phyloP scores from a whole-genome alignment of 2,329 filamentous ascomycete genomes.

The Phyllosticta paracitricarpa region DNA sequence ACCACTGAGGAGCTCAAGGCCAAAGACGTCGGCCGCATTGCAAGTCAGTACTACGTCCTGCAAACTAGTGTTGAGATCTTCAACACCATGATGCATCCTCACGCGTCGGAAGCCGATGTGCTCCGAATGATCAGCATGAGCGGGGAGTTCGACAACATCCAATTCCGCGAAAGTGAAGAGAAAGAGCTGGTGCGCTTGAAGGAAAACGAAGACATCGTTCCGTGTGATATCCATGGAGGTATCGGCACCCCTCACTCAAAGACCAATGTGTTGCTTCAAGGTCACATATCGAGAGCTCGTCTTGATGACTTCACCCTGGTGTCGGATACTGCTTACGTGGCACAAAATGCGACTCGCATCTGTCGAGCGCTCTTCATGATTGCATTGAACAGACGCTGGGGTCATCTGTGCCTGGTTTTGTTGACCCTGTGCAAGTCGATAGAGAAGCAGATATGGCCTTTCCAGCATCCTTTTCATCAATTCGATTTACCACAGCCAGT shows the following conservation, averaged over 20 bases:
- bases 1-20: conserved; percentile 82
- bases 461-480: conserved; percentile 87
- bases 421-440: conserved; percentile 93
- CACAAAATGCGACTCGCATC: conserved; percentile 90
- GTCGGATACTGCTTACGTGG: conserved; percentile 89
- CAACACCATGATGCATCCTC: conserved; percentile 84
- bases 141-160: conserved; percentile 95
- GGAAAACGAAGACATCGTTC: conserved; percentile 50
- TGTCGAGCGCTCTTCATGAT: conserved; percentile 96
- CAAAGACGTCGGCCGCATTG: conserved; percentile 93
- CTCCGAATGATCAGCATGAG: conserved; percentile 96
- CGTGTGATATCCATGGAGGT: conserved; percentile 67
- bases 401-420: conserved; percentile 84
- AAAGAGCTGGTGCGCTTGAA: conserved; percentile 72
- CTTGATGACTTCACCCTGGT: conserved; percentile 88
- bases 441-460: conserved; percentile 91
- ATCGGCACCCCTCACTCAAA: conserved; percentile 68
- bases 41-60: conserved; percentile 92
- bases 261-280: conserved; percentile 89
- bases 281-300: conserved; percentile 80
- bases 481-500: conserved; percentile 84
- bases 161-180: conserved; percentile 80
- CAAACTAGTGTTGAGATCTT: conserved; percentile 93
- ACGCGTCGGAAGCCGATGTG: conserved; percentile 81
- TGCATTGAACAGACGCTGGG: conserved; percentile 88